A percentile compares a stretch with the other conserved stretches of the same genome.
phyloP scores from a whole-genome alignment of 2,329 filamentous ascomycete species.

The Anthostomella pinea region DNA sequence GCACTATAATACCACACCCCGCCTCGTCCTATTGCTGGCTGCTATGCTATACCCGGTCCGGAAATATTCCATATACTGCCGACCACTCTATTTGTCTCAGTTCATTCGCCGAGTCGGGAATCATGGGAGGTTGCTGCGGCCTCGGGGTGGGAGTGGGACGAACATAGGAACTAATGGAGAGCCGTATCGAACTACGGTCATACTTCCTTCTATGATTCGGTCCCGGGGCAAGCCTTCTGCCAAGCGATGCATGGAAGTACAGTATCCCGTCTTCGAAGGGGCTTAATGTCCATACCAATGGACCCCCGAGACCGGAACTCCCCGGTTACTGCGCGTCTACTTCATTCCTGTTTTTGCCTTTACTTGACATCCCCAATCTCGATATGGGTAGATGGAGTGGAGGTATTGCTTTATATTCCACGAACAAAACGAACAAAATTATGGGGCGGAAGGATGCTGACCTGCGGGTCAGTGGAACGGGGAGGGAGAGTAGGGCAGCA shows the following conservation, averaged over 20 bases:
- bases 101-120: too few species aligned
- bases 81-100: not conserved
- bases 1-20: slow-evolving; percentile 27
- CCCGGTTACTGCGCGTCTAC: slow-evolving; percentile 20
- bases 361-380: slow-evolving; percentile 27
- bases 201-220: slow-evolving; percentile 22
- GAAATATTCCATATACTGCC: slow-evolving; percentile 1
- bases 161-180: slow-evolving; percentile 9
- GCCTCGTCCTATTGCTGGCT: slow-evolving; percentile 12
- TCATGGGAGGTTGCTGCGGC: too few species aligned
- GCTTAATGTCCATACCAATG: slow-evolving; percentile 32
- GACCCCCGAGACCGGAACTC: slow-evolving; percentile 17
- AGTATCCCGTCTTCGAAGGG: slow-evolving; percentile 20
- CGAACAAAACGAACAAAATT: slow-evolving; percentile 23
- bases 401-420: slow-evolving; percentile 25
- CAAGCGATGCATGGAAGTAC: slow-evolving; percentile 6
- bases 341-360: slow-evolving; percentile 29
- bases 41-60: slow-evolving; percentile 10
- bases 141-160: too few species aligned
- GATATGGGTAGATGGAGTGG: slow-evolving; percentile 34
- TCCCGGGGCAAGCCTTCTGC: too few species aligned
- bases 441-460: slow-evolving; percentile 11
- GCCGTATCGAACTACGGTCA: too few species aligned
- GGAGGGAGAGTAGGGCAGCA: slow-evolving; percentile 13
- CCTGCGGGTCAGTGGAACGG: slow-evolving; percentile 11